A percentile compares a stretch with the other conserved stretches of the same genome.
phyloP scores from a whole-genome alignment of 331 rosid genomes.

The Spiraea crenata region DNA sequence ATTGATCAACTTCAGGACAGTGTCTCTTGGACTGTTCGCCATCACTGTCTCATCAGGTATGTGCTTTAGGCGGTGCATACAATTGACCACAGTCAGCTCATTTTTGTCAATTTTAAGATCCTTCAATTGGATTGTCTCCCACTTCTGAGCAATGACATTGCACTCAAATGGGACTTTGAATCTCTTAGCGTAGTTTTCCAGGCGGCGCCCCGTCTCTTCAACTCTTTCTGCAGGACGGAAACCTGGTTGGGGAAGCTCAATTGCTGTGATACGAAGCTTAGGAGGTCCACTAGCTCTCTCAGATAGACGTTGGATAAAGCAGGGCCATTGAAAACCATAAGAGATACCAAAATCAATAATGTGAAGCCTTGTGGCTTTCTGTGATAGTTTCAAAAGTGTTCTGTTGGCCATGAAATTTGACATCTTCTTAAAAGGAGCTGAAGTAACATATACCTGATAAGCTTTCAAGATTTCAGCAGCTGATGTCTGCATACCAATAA shows the following conservation, averaged over 20 bases:
- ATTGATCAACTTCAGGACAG: constrained; percentile 29
- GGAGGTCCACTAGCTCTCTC: constrained; percentile 29
- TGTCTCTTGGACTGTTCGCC: constrained; percentile 26
- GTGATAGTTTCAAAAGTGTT: constrained; percentile 21
- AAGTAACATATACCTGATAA: constrained; percentile 19
- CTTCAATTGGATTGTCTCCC: constrained; percentile 31
- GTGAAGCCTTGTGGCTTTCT: constrained; percentile 25
- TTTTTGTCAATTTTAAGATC: constrained; percentile 29
- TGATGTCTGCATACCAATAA: constrained; percentile 5
- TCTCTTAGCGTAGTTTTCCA: constrained; percentile 46
- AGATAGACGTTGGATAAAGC: constrained; percentile 28
- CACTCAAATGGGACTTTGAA: constrained; percentile 35
- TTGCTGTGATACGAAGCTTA: constrained; percentile 29
- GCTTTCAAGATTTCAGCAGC: constrained; percentile 28
- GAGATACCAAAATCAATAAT: constrained; percentile 36
- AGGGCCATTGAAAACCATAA: constrained; percentile 41
- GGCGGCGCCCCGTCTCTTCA: constrained; percentile 42
- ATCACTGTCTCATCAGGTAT: constrained; percentile 30
- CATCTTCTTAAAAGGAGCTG: constrained; percentile 29
- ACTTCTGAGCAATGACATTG: constrained; percentile 30
- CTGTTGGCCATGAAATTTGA: constrained; percentile 24
- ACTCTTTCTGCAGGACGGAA: constrained; percentile 30
- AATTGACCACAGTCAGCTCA: constrained; percentile 28
- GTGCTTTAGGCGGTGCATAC: constrained; percentile 26
- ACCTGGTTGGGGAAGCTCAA: constrained; percentile 37